These are phyloP conservation scores for Ambrosiella beaveri DNA, from an alignment of 2,329 filamentous ascomycete genomes.

Conservation along the genomic window DNA sequence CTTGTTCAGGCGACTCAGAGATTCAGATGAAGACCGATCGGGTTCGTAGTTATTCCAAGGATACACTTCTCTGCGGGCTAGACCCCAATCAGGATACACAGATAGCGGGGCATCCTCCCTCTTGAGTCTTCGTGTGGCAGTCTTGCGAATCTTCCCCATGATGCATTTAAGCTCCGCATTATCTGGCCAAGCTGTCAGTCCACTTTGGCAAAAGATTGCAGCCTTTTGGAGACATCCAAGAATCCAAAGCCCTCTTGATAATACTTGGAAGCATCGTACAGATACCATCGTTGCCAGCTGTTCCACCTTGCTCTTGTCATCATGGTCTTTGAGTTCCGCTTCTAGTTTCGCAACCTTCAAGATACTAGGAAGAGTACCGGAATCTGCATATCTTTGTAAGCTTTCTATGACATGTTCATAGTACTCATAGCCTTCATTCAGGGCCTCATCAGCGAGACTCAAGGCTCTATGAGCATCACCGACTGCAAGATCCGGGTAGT, in stretches of 20 bases:
- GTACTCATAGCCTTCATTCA: constrained; percentile 67
- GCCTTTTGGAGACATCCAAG: constrained; percentile 54
- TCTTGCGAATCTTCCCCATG: constrained; percentile 34
- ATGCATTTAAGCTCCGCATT: constrained; percentile 39
- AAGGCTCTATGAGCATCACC: constrained; percentile 83
- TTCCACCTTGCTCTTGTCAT: background rate
- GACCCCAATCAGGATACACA: constrained; percentile 49
- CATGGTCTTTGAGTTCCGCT: constrained; percentile 15
- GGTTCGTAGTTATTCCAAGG: constrained; percentile 52
- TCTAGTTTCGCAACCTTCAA: constrained; percentile 28
- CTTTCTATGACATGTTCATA: constrained; percentile 48
- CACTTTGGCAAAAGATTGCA: constrained; percentile 45
- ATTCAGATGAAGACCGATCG: constrained; percentile 51
- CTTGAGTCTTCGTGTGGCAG: constrained; percentile 32
- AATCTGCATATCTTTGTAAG: constrained; percentile 22
- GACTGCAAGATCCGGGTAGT: constrained; percentile 76
- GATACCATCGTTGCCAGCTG: constrained; percentile 24
- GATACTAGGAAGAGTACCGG: constrained; percentile 26
- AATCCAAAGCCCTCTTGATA: constrained; percentile 40
- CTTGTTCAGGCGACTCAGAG: constrained; percentile 54
- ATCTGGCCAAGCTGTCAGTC: constrained; percentile 34
- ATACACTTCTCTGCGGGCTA: constrained; percentile 54
- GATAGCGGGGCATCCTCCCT: constrained; percentile 29
- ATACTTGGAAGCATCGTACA: constrained; percentile 39
- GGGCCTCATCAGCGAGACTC: constrained; percentile 66